Evolutionary conservation across 2,329 filamentous ascomycete genomes (phyloP), one percentile per base, ranked within the genome.

Genomic region (Pseudocercospora vitis): DNA sequence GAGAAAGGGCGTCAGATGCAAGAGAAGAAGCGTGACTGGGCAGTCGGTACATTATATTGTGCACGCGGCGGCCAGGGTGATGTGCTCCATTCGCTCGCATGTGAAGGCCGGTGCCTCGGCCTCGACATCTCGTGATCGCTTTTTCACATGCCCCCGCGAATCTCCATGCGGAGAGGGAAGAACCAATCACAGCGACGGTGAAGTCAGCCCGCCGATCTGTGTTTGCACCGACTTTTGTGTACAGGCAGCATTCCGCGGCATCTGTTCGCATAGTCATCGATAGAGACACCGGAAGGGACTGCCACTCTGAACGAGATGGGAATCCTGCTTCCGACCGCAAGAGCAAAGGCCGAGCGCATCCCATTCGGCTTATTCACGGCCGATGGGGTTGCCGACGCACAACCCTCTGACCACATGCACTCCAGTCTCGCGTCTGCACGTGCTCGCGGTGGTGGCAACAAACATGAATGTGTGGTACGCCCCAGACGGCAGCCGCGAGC

Each of bases 111-210:
- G 33, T 9, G 21, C 37, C 21, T 42, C 37, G 37, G 37, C 37
- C 21, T 42, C n/a, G 16, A 19, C 37, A 19, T 40, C 37, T 40
- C 37, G 37, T 40, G 37, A 40, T 40, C 37, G 37, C 19, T 26
- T 11, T 42, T 24, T 42, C 37, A 42, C 37, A 42, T 42, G 37
- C 37, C 37, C 19, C 37, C 18, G 18, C 37, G n/a, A n/a, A 40
- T 42, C 9, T 42, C 19, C 37, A 21, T 26, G 37, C 24, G 37
- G 37, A 42, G 37, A 42, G n/a, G 37, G 16, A 23, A 4, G 7
- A 23, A n/a, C 37, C 37, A 40, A 40, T 40, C 23, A 19, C 16
- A 19, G 19, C 11, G 7, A 16, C 16, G 9, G 8, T 19, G 19
- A 40, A 40, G 37, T 40, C 37, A 40, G 37, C 37, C 37, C n/a